A percentile compares a stretch with the other conserved stretches of the same genome.
Evolutionary conservation across 1,284 basidiomycete species (phyloP).

Genomic region (Heterobasidion occidentale): DNA sequence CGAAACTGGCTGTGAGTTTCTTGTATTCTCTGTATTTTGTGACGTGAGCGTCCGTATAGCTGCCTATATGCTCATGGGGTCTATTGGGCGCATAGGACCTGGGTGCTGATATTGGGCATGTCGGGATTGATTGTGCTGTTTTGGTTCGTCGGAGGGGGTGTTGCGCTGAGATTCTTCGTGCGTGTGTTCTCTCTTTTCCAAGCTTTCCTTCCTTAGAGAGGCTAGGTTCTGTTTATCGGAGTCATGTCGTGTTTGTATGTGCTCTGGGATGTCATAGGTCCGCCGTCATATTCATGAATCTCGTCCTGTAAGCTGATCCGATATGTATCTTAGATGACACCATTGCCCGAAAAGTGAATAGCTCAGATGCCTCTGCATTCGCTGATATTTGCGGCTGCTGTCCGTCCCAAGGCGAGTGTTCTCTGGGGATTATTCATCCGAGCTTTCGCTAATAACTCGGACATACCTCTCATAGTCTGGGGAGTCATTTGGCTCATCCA

Average conservation of each 20-base stretch:
- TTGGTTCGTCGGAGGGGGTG: conserved; percentile 76
- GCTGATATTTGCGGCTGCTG: conserved; percentile 82
- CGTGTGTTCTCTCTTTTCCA: conserved; percentile 17
- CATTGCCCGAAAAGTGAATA: conserved; percentile 84
- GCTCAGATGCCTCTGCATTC: conserved; percentile 87
- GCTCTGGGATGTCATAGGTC: conserved; percentile 82
- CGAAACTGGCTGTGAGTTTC: conserved; percentile 67
- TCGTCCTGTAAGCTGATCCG: background rate
- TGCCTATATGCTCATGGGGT: background rate
- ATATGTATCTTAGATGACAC: conserved; percentile 62
- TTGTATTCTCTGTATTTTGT: background rate
- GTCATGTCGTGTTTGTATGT: conserved; percentile 90
- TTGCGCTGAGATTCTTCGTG: conserved; percentile 69
- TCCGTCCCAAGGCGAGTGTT: conserved; percentile 50
- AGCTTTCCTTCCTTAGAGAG: conserved; percentile 8
- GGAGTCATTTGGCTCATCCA: conserved; percentile 87
- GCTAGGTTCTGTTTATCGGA: conserved; percentile 86
- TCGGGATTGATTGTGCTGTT: conserved; percentile 67
- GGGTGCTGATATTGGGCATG: conserved; percentile 72
- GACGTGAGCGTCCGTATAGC: too few relatives aligned
- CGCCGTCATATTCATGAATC: conserved; percentile 12
- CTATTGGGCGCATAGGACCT: conserved; percentile 39
- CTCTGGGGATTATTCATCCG: background rate
- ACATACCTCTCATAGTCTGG: conserved; percentile 46
- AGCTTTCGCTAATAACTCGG: background rate